Base-by-base conservation (phyloP, 73 alveolate species). In the Paramecium sonneborni region DNA sequence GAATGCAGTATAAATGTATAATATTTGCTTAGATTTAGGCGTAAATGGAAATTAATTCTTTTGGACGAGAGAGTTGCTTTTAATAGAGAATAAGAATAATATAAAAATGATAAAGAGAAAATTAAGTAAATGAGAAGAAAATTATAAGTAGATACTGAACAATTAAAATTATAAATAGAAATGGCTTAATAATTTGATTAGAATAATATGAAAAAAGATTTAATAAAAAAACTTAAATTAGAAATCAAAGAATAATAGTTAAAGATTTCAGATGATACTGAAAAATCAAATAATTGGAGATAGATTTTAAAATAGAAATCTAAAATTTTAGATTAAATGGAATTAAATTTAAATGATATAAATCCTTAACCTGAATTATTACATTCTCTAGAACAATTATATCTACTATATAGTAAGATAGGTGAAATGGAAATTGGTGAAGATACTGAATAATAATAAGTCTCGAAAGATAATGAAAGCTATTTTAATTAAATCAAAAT, bases 21-120 rank as follows among this genome's bases (percentile, higher is more conserved):
- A n/a, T n/a, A n/a, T n/a, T n/a, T 23, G 10, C 11, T 20, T 28
- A 14, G 14, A 30, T 43, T 79, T 43, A 79, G 90, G 44, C 90
- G 90, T 3, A 43, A 79, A 79, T 79, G 90, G 90, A 39, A 43
- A 43, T 3, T 21, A 18, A 46, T 79, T 20, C 32, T 79, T 10
- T 32, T 79, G 55, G 90, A 79, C 14, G 90, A 79, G 41, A 79
- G 90, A 28, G 90, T 79, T 12, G 26, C 44, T 14, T 20, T 79
- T 3, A 79, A 79, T 79, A 79, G 74, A 43, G 34, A 79, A 24
- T 18, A 23, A 34, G 46, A 79, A 79, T 8, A 12, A 14, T 24
- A 30, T 32, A 43, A 43, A 21, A 24, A 11, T 24, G 39, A 79
- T 43, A 79, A 79, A 46, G 76, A 43, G n/a, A 46, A 43, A 43